Percentiles rank a stretch among this genome's conserved stretches.
phyloP scores from a whole-genome alignment of 148 eudicot genomes.

The Rhododendron vialii region DNA sequence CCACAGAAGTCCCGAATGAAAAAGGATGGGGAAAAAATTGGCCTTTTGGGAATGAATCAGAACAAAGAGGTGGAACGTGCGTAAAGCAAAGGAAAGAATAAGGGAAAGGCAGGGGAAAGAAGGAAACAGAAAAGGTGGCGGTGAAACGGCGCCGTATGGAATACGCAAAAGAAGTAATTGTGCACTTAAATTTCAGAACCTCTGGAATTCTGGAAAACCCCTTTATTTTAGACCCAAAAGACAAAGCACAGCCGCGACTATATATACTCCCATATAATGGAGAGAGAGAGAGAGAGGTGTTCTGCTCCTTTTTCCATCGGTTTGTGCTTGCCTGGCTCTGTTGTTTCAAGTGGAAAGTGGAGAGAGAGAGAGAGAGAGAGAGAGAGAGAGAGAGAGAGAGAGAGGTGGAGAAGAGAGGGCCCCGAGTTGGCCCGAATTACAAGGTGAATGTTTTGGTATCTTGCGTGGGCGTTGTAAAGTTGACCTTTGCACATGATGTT shows the following conservation, averaged over 20 bases:
- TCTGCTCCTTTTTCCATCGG: not conserved
- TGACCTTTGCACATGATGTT: not conserved
- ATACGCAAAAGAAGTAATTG: not conserved
- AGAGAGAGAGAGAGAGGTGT: not conserved
- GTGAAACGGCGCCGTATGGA: not conserved
- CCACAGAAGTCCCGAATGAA: not conserved
- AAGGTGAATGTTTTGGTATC: constrained; percentile 2
- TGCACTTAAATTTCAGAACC: not conserved
- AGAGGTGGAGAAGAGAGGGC: not conserved
- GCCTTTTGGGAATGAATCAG: constrained; percentile 5
- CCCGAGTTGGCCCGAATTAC: not conserved
- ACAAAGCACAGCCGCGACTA: not conserved
- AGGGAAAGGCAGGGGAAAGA: constrained; percentile 2
- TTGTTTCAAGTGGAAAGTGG: not conserved
- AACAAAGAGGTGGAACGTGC: constrained; percentile 4
- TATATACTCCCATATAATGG: not conserved
- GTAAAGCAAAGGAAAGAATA: constrained; percentile 13
- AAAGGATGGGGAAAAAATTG: not conserved
- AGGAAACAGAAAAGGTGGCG: constrained; percentile 1
- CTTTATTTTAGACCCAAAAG: not conserved
- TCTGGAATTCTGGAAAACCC: not conserved
- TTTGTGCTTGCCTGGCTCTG: not conserved
- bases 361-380: not conserved
- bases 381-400: no score
- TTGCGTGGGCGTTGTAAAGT: not conserved